A percentile compares a stretch with the other conserved stretches of the same genome.
Evolutionary conservation across 2,329 filamentous ascomycete species (phyloP).

Genomic region (Aspergillus hiratsukae): DNA sequence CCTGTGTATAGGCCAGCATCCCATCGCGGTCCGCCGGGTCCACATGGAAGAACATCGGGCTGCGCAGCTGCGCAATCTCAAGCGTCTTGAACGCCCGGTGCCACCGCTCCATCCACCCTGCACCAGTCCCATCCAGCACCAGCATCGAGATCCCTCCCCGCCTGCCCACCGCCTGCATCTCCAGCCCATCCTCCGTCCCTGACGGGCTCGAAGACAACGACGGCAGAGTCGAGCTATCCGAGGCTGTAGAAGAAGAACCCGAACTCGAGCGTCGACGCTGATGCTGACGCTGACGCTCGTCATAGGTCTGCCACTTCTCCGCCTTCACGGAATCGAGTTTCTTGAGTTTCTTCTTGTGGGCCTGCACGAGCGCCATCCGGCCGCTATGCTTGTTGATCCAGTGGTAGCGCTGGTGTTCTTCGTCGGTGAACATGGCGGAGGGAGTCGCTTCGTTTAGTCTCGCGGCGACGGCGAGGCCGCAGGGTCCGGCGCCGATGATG

Average conservation of each 20-base stretch:
- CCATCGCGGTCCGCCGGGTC: conserved; percentile 72
- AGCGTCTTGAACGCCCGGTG: conserved; percentile 63
- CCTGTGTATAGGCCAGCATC: conserved; percentile 64
- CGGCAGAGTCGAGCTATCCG: conserved; percentile 9
- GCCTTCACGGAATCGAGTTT: conserved; percentile 27
- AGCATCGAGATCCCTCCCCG: conserved; percentile 43
- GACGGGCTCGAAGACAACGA: conserved; percentile 18
- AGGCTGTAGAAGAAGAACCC: neutral
- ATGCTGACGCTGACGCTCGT: conserved; percentile 1
- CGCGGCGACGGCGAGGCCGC: conserved; percentile 68
- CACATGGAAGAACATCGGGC: conserved; percentile 78
- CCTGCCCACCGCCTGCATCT: neutral
- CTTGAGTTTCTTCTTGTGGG: conserved; percentile 22
- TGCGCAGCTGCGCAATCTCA: conserved; percentile 67
- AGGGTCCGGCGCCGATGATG: conserved; percentile 70
- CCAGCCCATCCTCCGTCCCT: conserved; percentile 3
- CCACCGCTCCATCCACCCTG: conserved; percentile 68
- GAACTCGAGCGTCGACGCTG: conserved; percentile 4
- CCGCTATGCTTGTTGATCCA: conserved; percentile 66
- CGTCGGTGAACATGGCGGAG: conserved; percentile 75
- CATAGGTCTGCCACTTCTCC: conserved; percentile 19
- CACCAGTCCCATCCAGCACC: conserved; percentile 62
- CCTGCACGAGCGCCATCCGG: conserved; percentile 48
- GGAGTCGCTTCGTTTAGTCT: conserved; percentile 68
- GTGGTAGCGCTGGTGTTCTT: conserved; percentile 75